These are phyloP conservation scores for Phyllosticta citrichinensis DNA, from an alignment of 2,329 filamentous ascomycete species.

Conservation along the genomic window DNA sequence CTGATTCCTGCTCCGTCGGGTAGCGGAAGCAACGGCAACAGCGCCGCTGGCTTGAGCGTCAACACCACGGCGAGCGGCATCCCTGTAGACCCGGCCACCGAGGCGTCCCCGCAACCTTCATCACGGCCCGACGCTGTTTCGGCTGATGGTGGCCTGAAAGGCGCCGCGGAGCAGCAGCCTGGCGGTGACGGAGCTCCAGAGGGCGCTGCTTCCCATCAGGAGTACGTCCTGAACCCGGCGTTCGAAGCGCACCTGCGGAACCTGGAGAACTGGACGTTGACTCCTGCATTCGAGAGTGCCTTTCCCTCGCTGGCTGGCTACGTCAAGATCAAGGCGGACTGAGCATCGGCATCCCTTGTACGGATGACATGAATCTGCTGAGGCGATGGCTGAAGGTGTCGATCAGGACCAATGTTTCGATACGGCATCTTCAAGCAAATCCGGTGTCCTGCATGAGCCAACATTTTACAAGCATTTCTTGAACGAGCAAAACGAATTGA, in stretches of 20 bases:
- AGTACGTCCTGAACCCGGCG: slow-evolving; percentile 72
- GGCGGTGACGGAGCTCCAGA: not conserved
- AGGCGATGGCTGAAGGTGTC: not conserved
- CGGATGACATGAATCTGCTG: not conserved
- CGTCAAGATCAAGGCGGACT: slow-evolving; percentile 23
- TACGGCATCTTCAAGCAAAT: too few relatives aligned
- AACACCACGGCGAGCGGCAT: slow-evolving; percentile 8
- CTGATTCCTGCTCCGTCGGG: slow-evolving; percentile 41
- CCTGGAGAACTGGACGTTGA: slow-evolving; percentile 73
- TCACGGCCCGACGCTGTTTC: not conserved
- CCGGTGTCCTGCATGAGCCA: too few relatives aligned
- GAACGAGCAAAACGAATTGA: too few relatives aligned
- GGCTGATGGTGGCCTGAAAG: not conserved
- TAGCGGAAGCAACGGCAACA: not conserved
- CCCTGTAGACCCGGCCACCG: slow-evolving; percentile 6
- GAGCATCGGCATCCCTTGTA: not conserved
- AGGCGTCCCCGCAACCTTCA: not conserved
- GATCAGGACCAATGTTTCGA: not conserved
- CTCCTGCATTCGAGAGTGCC: slow-evolving; percentile 53
- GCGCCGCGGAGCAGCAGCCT: not conserved
- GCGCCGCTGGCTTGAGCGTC: not conserved
- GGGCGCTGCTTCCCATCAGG: slow-evolving; percentile 34
- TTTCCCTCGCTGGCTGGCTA: slow-evolving; percentile 46
- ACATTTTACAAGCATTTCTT: not conserved
- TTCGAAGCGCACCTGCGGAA: slow-evolving; percentile 72